phyloP scores from a whole-genome alignment of 306 rosid species.

The Urtica urens region DNA sequence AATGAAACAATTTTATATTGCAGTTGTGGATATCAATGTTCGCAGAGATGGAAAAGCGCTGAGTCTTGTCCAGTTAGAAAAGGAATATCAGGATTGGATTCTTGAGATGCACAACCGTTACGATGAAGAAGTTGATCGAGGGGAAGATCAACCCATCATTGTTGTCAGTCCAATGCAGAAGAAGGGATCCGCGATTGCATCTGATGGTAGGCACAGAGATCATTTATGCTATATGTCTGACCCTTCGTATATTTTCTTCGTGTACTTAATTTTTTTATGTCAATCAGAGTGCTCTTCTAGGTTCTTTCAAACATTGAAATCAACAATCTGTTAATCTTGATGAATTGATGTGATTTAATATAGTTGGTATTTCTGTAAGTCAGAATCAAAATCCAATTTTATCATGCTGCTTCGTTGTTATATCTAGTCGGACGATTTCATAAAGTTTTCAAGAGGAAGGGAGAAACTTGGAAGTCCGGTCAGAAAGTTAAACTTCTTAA shows the following conservation, averaged over 20 bases:
- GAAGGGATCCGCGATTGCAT: constrained; percentile 33
- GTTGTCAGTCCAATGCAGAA: constrained; percentile 38
- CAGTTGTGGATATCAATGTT: constrained; percentile 25
- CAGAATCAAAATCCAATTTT: too few species aligned
- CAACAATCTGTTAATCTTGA: too few species aligned
- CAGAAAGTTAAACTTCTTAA: constrained; percentile 37
- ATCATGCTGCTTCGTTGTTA: not conserved
- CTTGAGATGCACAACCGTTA: constrained; percentile 38
- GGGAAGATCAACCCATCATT: constrained; percentile 37
- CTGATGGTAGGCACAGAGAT: constrained; percentile 36
- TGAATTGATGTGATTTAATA: too few species aligned
- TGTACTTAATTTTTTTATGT: too few species aligned
- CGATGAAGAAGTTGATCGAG: constrained; percentile 45
- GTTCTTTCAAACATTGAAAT: too few species aligned
- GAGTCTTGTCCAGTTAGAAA: constrained; percentile 30
- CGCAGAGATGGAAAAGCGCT: constrained; percentile 18
- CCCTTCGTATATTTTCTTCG: too few species aligned
- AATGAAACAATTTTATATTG: constrained; percentile 1
- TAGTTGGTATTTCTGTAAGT: too few species aligned
- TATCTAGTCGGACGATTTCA: constrained; percentile 41
- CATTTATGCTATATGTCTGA: too few species aligned
- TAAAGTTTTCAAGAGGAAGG: constrained; percentile 30
- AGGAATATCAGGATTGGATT: constrained; percentile 45
- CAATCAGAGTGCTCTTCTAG: too few species aligned
- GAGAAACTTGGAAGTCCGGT: constrained; percentile 32